Percentiles rank a stretch among this genome's conserved stretches.
Evolutionary conservation across 176 grass and related monocot species (phyloP).

Genomic region (Saccharum spontaneum): DNA sequence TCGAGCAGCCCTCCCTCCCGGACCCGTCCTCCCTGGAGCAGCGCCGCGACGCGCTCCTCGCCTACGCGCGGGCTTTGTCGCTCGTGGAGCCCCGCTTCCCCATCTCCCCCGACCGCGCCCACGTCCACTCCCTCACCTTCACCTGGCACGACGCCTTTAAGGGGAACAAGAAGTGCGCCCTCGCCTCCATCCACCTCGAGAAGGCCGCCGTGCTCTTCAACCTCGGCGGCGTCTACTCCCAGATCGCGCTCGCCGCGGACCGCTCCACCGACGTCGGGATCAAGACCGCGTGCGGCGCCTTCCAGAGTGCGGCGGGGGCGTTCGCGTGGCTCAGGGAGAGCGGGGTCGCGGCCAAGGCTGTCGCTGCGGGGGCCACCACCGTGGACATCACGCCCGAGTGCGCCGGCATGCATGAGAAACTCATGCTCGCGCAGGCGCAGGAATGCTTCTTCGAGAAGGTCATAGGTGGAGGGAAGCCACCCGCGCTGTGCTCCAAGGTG

Average conservation of each 20-base stretch:
- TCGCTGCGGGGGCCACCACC: slow-evolving; percentile 65
- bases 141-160: slow-evolving; percentile 97
- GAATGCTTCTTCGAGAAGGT: slow-evolving; percentile 99
- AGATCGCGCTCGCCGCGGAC: slow-evolving; percentile 87
- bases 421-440: slow-evolving; percentile 98
- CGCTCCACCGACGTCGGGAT: slow-evolving; percentile 72
- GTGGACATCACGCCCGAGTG: slow-evolving; percentile 83
- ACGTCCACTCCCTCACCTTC: slow-evolving; percentile 85
- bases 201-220: slow-evolving; percentile 83
- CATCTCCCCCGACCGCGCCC: slow-evolving; percentile 70
- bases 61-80: slow-evolving; percentile 76
- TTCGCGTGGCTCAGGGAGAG: slow-evolving; percentile 81
- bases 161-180: slow-evolving; percentile 62
- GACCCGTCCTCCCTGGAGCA: slow-evolving; percentile 60
- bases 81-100: slow-evolving; percentile 93
- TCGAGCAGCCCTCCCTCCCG: slow-evolving; percentile 55
- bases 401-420: slow-evolving; percentile 85
- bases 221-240: slow-evolving; percentile 80
- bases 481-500: slow-evolving; percentile 85
- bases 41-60: slow-evolving; percentile 75
- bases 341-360: slow-evolving; percentile 71
- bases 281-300: slow-evolving; percentile 76
- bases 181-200: slow-evolving; percentile 81
- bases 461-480: slow-evolving; percentile 85
- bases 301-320: slow-evolving; percentile 79